These are phyloP conservation scores for Lentinula lateritia DNA, from an alignment of 768 basidiomycete species.

Conservation along the genomic window DNA sequence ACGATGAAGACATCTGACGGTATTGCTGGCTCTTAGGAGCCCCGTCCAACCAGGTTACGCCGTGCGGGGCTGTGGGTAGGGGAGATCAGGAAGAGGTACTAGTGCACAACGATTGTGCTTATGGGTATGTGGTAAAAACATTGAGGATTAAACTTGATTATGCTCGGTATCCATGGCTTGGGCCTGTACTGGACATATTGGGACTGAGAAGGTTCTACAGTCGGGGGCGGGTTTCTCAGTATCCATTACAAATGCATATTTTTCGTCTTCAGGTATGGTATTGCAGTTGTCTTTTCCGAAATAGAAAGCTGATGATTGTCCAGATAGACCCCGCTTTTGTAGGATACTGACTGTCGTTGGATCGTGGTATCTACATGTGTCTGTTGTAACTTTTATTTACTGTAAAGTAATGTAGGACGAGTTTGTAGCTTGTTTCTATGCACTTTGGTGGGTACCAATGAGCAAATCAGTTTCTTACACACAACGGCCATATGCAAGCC, in stretches of 20 bases:
- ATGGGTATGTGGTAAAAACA: neutral
- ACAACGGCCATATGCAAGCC: no score
- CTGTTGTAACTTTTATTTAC: neutral
- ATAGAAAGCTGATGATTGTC: neutral
- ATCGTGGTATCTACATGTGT: neutral
- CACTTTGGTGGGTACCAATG: no score
- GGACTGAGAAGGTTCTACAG: neutral
- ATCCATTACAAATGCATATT: neutral
- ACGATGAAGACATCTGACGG: slow-evolving; percentile 80
- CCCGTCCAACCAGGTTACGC: slow-evolving; percentile 58
- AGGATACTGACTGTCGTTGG: neutral
- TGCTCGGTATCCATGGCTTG: neutral
- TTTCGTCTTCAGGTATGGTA: slow-evolving; percentile 1
- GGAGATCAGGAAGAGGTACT: slow-evolving; percentile 1
- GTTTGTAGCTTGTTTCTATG: neutral
- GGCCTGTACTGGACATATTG: neutral
- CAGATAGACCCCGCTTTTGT: neutral
- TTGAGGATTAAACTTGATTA: neutral
- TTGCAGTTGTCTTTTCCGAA: neutral
- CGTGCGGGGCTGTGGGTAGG: slow-evolving; percentile 56
- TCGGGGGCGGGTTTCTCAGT: neutral
- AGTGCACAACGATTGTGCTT: neutral
- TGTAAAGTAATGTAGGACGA: neutral
- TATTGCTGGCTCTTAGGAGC: slow-evolving; percentile 84
- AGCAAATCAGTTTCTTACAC: no score